A percentile compares a stretch with the other conserved stretches of the same genome.
Evolutionary conservation across 129 eudicot species (phyloP).

Genomic region (Silybum marianum): DNA sequence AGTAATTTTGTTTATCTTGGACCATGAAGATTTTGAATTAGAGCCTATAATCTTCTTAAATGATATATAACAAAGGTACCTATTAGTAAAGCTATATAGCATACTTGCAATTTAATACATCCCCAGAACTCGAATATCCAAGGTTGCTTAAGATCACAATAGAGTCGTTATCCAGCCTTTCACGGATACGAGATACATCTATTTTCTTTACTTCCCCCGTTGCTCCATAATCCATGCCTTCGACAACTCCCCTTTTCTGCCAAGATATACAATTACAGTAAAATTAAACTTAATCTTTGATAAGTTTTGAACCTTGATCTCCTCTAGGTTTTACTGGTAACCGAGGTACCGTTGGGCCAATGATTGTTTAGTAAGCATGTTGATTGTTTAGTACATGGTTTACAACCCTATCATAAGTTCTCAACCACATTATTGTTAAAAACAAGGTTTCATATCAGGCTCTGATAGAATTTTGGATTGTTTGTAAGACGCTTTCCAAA

Average conservation of each 20-base stretch:
- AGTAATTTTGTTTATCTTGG: neutral
- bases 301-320: neutral
- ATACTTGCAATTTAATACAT: constrained; percentile 97
- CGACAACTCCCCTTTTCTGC: constrained; percentile 93
- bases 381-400: neutral
- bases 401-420: neutral
- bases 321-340: neutral
- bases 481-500: too few species aligned
- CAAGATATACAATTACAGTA: neutral
- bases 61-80: constrained; percentile 47
- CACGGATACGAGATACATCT: constrained; percentile 77
- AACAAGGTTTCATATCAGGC: too few species aligned
- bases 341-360: neutral
- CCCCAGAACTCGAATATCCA: constrained; percentile 99
- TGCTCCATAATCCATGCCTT: constrained; percentile 89
- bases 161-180: constrained; percentile 79
- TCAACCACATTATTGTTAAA: neutral
- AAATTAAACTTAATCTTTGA: neutral
- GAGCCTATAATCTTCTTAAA: constrained; percentile 9
- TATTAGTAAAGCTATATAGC: constrained; percentile 65
- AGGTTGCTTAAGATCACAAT: constrained; percentile 85
- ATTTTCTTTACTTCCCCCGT: constrained; percentile 98
- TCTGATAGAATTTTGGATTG: too few species aligned
- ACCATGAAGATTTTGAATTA: neutral
- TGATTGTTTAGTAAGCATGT: neutral